phyloP scores from a whole-genome alignment of 2,329 filamentous ascomycete genomes.

The Colletotrichum lini region DNA sequence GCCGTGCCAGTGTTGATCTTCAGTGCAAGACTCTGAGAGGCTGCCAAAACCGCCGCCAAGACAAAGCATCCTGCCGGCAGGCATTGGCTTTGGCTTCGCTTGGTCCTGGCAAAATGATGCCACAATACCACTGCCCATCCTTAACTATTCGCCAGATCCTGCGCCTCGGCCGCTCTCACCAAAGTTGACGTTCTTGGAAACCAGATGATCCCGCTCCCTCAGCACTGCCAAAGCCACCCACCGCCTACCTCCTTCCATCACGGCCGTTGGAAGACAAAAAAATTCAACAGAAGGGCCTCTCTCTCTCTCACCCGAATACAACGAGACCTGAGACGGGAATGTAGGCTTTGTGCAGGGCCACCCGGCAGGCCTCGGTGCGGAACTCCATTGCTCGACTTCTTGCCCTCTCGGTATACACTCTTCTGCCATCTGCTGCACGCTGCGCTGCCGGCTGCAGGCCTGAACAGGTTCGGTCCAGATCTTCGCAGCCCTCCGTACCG shows the following conservation, averaged over 20 bases:
- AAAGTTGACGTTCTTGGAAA: constrained; percentile 9
- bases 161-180: constrained; percentile 30
- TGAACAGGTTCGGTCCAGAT: constrained; percentile 39
- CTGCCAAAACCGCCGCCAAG: constrained; percentile 40
- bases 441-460: constrained; percentile 37
- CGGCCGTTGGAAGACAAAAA: constrained; percentile 10
- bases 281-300: background rate
- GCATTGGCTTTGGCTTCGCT: constrained; percentile 23
- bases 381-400: constrained; percentile 28
- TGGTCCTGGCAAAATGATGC: constrained; percentile 28
- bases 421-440: constrained; percentile 25
- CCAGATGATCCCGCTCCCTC: background rate
- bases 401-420: constrained; percentile 24
- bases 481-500: constrained; percentile 36
- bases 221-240: background rate
- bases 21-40: constrained; percentile 32
- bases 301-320: background rate
- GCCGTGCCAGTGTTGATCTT: constrained; percentile 28
- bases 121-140: constrained; percentile 27
- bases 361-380: constrained; percentile 36
- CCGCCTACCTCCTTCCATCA: background rate
- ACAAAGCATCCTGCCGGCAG: constrained; percentile 35
- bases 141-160: constrained; percentile 24
- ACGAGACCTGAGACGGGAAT: constrained; percentile 17
- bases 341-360: constrained; percentile 14